phyloP scores from a whole-genome alignment of 768 basidiomycete species.

The Heimioporus sp. region DNA sequence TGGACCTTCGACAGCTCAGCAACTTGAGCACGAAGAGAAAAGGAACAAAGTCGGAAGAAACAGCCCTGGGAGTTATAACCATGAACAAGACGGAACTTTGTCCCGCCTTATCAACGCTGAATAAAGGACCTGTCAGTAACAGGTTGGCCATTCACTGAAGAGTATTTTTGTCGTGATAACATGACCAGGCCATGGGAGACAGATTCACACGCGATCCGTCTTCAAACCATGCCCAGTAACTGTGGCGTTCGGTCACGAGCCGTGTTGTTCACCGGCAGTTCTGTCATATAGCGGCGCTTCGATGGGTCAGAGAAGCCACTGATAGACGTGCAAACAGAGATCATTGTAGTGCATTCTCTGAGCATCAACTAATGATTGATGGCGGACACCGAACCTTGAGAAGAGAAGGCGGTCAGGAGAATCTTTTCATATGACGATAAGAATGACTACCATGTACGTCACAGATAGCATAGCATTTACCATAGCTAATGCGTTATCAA shows the following conservation, averaged over 20 bases:
- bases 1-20: not conserved
- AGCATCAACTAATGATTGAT: too few relatives aligned
- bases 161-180: constrained; percentile 10
- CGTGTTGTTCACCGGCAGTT: not conserved
- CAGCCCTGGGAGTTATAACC: constrained; percentile 1
- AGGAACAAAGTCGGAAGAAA: not conserved
- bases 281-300: too few relatives aligned
- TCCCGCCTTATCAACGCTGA: constrained; percentile 9
- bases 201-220: constrained; percentile 1
- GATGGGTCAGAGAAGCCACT: too few relatives aligned
- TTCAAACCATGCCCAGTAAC: not conserved
- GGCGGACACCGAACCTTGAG: too few relatives aligned
- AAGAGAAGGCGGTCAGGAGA: too few relatives aligned
- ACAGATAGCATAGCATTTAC: too few relatives aligned
- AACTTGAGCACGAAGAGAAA: not conserved
- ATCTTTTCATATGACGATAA: too few relatives aligned
- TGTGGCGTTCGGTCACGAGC: too few relatives aligned
- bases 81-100: not conserved
- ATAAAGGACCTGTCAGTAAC: constrained; percentile 1
- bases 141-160: not conserved
- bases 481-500: too few relatives aligned
- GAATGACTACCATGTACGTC: too few relatives aligned
- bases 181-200: constrained; percentile 7
- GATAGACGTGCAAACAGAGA: too few relatives aligned
- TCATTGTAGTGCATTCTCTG: too few relatives aligned